Base-by-base conservation (phyloP, 139 green algal genomes). In the Closterium sp. region DNA sequence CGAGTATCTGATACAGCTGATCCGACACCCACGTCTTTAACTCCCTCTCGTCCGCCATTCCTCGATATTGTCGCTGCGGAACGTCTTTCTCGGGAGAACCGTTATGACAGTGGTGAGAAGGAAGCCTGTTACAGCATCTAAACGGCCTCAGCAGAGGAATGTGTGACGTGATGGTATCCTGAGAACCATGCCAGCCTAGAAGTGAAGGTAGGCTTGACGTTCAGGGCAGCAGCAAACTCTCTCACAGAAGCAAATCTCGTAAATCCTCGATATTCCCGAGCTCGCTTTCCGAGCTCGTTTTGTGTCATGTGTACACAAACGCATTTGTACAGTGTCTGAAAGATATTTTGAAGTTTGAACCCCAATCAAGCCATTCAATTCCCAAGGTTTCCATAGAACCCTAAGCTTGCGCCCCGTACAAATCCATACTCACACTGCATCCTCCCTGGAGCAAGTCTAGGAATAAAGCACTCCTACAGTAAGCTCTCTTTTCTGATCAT, bases 1-100 rank as follows among this genome's bases (percentile, higher is more conserved):
- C 91, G 28, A 91, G 88, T 21, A 93, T 84, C 10, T 66, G 31
- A 25, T 93, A 92, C 88, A 93, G 69, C 32, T 92, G 89, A 31
- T 93, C 91, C 16, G 35, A 90, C 89, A 93, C 91, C 88, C 88
- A 93, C 64, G 34, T 31, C 36, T 33, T 84, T 12, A 93, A 84
- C 88, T 89, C 69, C 86, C 28, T 69, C 84, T 92, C 89, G 84
- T 92, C 89, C 34, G 89, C 84, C 89, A 92, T 92, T 76, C 55
- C 55, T 76, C 55, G 55, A 12, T 76, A 76, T 76, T 76, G 55
- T 19, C 55, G 55, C 55, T 76, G 25, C 23, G 55, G 25, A 19
- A 76, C 55, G 55, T 28, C 55, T n/a, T n/a, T n/a, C n/a, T n/a
- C n/a, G n/a, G n/a, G n/a, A n/a, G n/a, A n/a, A n/a, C n/a, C n/a